phyloP scores from a whole-genome alignment of 2,329 filamentous ascomycete species.

The Colletotrichum sp. region DNA sequence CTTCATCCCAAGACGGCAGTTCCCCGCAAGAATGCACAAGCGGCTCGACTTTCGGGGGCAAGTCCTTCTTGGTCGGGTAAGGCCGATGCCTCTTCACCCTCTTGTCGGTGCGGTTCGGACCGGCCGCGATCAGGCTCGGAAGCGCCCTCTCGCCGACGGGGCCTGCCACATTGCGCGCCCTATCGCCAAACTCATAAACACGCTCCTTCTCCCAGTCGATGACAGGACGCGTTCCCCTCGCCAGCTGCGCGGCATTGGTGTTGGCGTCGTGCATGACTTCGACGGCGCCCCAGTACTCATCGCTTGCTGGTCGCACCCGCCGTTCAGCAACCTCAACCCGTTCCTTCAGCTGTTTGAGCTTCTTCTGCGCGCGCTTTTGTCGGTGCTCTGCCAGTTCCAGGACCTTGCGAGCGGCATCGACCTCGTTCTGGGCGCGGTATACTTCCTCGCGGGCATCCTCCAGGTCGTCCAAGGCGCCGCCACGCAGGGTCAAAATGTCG shows the following conservation, averaged over 20 bases:
- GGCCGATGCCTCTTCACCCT: neutral
- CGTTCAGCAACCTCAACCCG: rapidly evolving
- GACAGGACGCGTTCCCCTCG: rapidly evolving
- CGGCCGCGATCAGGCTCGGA: neutral
- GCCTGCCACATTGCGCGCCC: neutral
- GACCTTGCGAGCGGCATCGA: neutral
- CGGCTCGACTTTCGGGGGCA: neutral
- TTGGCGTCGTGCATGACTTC: neutral
- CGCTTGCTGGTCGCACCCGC: rapidly evolving
- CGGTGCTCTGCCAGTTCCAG: neutral
- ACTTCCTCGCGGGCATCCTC: neutral
- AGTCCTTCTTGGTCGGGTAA: neutral
- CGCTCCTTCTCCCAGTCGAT: neutral
- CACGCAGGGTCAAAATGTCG: rapidly evolving
- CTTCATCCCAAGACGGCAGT: no score
- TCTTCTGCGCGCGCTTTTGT: neutral
- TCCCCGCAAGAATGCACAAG: no score
- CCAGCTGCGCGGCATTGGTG: no score
- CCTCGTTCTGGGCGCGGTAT: neutral
- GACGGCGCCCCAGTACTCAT: neutral
- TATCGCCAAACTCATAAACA: neutral
- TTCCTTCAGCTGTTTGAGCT: neutral
- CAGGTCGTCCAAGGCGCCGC: rapidly evolving
- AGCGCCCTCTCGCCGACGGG: neutral
- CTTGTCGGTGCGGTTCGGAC: neutral